phyloP scores from a whole-genome alignment of 768 basidiomycete species.

The Tylopilus rubrobrunneus region DNA sequence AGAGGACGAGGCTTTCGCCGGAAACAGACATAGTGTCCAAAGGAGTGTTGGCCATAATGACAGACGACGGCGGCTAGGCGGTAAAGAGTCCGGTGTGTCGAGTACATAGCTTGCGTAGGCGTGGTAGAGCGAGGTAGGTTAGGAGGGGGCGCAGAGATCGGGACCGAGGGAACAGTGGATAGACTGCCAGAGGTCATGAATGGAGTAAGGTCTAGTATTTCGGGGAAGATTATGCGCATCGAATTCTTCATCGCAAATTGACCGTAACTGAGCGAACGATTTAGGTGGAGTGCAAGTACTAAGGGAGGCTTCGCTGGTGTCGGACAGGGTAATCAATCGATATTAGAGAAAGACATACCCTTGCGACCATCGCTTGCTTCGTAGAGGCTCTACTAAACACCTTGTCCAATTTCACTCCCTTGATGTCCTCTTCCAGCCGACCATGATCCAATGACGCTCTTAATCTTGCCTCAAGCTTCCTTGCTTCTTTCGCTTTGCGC shows the following conservation, averaged over 20 bases:
- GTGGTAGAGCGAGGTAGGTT: conserved; percentile 46
- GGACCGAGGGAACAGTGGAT: conserved; percentile 60
- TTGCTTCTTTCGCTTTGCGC: conserved; percentile 68
- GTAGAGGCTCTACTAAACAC: conserved; percentile 72
- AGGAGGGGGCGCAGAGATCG: conserved; percentile 65
- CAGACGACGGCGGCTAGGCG: conserved; percentile 83
- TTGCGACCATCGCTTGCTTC: conserved; percentile 89
- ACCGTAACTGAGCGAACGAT: conserved; percentile 84
- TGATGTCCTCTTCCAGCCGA: conserved; percentile 79
- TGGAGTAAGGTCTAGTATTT: conserved; percentile 84
- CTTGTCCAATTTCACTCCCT: conserved; percentile 76
- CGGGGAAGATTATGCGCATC: conserved; percentile 76
- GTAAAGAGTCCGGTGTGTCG: conserved; percentile 68
- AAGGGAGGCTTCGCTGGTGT: conserved; percentile 63
- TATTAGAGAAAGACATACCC: conserved; percentile 42
- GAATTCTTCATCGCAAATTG: conserved; percentile 78
- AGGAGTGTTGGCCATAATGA: conserved; percentile 89
- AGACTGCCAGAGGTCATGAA: conserved; percentile 82
- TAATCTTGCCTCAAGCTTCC: conserved; percentile 59
- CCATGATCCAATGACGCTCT: conserved; percentile 64
- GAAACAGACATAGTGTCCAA: conserved; percentile 93
- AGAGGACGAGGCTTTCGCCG: conserved; percentile 70
- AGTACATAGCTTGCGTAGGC: conserved; percentile 52
- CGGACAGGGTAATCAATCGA: conserved; percentile 10
- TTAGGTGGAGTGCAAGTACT: conserved; percentile 85